Conservation (phyloP, 305 asterid species). For the Rubia occidens region DNA sequence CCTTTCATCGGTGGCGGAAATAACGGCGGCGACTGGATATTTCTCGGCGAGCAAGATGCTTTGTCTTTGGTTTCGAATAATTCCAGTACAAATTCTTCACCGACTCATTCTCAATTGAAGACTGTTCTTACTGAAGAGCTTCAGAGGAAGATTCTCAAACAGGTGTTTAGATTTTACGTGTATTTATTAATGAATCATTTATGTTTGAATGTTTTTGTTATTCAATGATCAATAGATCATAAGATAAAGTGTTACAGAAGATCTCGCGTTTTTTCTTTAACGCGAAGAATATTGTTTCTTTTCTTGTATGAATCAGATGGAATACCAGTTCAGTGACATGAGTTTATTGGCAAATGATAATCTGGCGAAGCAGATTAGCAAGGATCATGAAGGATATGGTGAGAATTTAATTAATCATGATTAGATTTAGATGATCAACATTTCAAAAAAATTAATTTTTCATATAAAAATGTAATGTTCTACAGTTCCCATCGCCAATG, state of each 20-base stretch:
- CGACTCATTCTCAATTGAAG: conserved; percentile 23
- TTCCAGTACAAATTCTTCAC: conserved; percentile 17
- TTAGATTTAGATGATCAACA: not conserved
- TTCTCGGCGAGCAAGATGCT: conserved; percentile 44
- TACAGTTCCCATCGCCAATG: conserved; percentile 72
- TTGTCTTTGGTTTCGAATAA: conserved; percentile 24
- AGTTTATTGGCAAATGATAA: conserved; percentile 86
- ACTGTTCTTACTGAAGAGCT: conserved; percentile 47
- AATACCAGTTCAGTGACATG: conserved; percentile 83
- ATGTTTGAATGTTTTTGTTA: too few species aligned
- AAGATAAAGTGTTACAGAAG: too few species aligned
- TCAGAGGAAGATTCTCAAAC: conserved; percentile 64
- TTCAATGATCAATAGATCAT: too few species aligned
- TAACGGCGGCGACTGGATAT: conserved; percentile 43
- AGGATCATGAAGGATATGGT: conserved; percentile 83
- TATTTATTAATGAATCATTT: too few species aligned
- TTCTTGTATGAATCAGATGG: conserved; percentile 42
- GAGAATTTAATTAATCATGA: conserved; percentile 12
- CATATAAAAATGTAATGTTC: not conserved
- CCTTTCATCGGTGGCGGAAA: conserved; percentile 41
- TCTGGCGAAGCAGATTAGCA: conserved; percentile 58
- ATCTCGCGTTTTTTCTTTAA: too few species aligned
- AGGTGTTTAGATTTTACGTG: conserved; percentile 24
- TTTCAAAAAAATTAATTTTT: too few species aligned
- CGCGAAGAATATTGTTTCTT: not conserved